phyloP scores from a whole-genome alignment of 2,329 filamentous ascomycete species.

The Paecilomyces niveus region DNA sequence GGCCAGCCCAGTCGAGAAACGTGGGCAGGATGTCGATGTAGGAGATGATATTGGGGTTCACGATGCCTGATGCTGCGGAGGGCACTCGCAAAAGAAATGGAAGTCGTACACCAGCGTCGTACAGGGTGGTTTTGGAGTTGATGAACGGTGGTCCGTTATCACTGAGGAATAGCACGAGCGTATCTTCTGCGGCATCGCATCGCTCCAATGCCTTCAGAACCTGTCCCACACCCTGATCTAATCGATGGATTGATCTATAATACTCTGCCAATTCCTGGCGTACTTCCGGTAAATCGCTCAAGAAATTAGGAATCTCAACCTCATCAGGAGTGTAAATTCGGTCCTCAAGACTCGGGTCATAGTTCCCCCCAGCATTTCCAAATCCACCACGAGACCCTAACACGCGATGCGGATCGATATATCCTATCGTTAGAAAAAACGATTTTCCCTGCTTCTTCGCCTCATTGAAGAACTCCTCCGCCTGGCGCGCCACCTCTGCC shows the following conservation, averaged over 20 bases:
- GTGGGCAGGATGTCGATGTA: constrained; percentile 44
- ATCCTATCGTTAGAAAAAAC: constrained; percentile 43
- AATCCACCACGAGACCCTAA: constrained; percentile 32
- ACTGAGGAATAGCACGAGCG: constrained; percentile 41
- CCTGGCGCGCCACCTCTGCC: constrained; percentile 31
- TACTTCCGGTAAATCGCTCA: constrained; percentile 35
- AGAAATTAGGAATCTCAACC: constrained; percentile 35
- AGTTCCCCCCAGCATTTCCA: constrained; percentile 34
- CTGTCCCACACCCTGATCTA: constrained; percentile 31
- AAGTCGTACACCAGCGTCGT: constrained; percentile 41
- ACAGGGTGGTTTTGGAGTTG: constrained; percentile 47
- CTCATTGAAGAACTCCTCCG: constrained; percentile 31
- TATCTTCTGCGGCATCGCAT: constrained; percentile 18
- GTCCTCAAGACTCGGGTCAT: constrained; percentile 17
- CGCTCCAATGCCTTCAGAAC: constrained; percentile 23
- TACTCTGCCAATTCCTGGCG: constrained; percentile 40
- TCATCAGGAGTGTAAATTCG: constrained; percentile 22
- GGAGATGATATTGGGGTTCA: constrained; percentile 41
- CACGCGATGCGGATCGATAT: constrained; percentile 43
- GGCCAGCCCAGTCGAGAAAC: constrained; percentile 34
- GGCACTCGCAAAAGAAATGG: constrained; percentile 38
- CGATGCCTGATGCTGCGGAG: constrained; percentile 8
- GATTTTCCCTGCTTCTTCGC: constrained; percentile 23
- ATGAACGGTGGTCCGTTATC: constrained; percentile 46
- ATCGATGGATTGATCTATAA: constrained; percentile 31